phyloP scores from a whole-genome alignment of 2,329 filamentous ascomycete species.

The Hysterium pulicare region DNA sequence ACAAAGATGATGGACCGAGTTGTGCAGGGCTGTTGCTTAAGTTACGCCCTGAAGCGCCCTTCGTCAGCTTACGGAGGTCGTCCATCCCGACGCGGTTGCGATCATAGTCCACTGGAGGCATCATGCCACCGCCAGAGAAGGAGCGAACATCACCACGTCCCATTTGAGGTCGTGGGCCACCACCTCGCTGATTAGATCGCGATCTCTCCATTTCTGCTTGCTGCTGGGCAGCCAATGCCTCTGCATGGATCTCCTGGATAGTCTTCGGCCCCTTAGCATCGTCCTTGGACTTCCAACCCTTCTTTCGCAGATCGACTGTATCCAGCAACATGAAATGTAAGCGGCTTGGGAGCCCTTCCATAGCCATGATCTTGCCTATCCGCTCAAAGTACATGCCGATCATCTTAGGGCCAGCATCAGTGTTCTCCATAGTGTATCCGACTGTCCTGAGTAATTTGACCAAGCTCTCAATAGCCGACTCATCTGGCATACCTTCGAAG shows the following conservation, averaged over 20 bases:
- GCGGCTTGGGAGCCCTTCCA: conserved; percentile 74
- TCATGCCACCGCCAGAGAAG: conserved; percentile 69
- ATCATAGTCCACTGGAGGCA: conserved; percentile 65
- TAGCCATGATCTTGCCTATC: conserved; percentile 77
- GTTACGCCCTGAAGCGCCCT: conserved; percentile 56
- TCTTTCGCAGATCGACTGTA: conserved; percentile 75
- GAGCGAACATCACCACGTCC: conserved; percentile 86
- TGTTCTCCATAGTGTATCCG: conserved; percentile 77
- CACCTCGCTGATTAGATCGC: conserved; percentile 58
- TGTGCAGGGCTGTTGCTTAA: conserved; percentile 55
- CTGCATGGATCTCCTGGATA: conserved; percentile 83
- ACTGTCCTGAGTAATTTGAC: conserved; percentile 91
- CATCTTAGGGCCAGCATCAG: conserved; percentile 74
- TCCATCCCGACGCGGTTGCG: conserved; percentile 86
- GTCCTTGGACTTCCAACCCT: conserved; percentile 83
- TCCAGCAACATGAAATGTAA: conserved; percentile 97
- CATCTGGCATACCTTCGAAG: conserved; percentile 88
- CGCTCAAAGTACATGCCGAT: conserved; percentile 94
- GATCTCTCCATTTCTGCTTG: conserved; percentile 67
- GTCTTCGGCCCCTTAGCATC: conserved; percentile 95
- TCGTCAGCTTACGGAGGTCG: conserved; percentile 77
- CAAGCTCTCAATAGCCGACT: conserved; percentile 93
- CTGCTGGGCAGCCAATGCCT: conserved; percentile 75
- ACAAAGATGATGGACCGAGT: conserved; percentile 82
- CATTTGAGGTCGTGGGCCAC: conserved; percentile 66